Conservation (phyloP, 1,284 basidiomycete species). For the Puccinia brachypodii region DNA sequence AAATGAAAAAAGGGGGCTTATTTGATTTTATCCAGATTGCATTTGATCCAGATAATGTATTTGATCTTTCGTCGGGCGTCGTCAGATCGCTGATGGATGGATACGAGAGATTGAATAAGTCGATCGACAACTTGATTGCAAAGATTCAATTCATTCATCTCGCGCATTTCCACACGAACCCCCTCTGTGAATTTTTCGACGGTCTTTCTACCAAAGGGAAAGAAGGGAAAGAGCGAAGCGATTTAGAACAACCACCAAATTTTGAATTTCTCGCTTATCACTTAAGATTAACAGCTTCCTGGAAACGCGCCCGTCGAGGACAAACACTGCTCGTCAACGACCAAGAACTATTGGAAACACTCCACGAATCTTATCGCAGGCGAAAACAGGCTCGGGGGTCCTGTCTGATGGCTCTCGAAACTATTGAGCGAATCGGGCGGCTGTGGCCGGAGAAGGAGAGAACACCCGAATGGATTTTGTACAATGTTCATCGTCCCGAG, state of each 20-base stretch:
- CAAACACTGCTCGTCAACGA: constrained; percentile 10
- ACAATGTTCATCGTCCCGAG: constrained; percentile 14
- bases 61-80: constrained; percentile 37
- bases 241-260: not conserved
- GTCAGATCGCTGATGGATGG: constrained; percentile 19
- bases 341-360: constrained; percentile 2
- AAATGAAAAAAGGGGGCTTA: not conserved
- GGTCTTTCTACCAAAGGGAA: not conserved
- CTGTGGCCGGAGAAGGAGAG: constrained; percentile 37
- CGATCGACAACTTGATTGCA: constrained; percentile 33
- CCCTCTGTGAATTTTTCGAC: constrained; percentile 21
- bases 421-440: not conserved
- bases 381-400: constrained; percentile 10
- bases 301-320: constrained; percentile 19
- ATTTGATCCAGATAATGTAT: constrained; percentile 31
- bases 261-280: constrained; percentile 13
- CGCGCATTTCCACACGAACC: constrained; percentile 37
- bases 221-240: constrained; percentile 17
- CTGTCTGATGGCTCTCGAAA: constrained; percentile 17
- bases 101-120: constrained; percentile 36
- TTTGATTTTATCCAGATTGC: not conserved
- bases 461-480: constrained; percentile 32
- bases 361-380: constrained; percentile 15
- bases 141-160: constrained; percentile 44
- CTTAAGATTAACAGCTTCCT: constrained; percentile 17